Evolutionary conservation across 2,329 filamentous ascomycete species (phyloP).

Genomic region (Claviceps citrina): DNA sequence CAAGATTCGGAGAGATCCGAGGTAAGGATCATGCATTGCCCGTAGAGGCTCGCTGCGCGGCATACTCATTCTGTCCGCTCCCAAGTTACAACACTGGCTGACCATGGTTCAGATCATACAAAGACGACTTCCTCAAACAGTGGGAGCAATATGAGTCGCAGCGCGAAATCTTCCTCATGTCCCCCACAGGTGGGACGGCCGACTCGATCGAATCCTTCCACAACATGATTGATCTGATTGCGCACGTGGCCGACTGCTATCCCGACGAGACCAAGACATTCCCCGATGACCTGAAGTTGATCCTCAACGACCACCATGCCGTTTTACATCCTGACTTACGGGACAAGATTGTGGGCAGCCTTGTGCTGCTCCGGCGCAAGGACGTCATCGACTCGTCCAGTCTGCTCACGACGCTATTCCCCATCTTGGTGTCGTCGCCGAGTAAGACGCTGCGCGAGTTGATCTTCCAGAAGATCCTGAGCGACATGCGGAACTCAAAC

Average conservation of each 20-base stretch:
- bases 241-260: conserved; percentile 89
- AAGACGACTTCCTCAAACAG: conserved; percentile 75
- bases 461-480: conserved; percentile 78
- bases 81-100: no score
- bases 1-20: conserved; percentile 77
- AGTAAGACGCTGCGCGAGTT: conserved; percentile 78
- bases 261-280: conserved; percentile 65
- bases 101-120: conserved; percentile 66
- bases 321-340: conserved; percentile 69
- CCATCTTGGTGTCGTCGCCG: conserved; percentile 77
- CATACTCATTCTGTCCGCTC: no score
- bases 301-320: conserved; percentile 70
- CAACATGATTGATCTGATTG: conserved; percentile 84
- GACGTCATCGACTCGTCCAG: conserved; percentile 75
- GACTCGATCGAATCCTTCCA: conserved; percentile 71
- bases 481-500: conserved; percentile 78
- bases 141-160: conserved; percentile 86
- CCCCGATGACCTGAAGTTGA: conserved; percentile 62
- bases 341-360: conserved; percentile 84
- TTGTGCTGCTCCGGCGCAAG: conserved; percentile 79
- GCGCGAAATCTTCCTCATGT: conserved; percentile 77
- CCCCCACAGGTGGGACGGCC: conserved; percentile 62
- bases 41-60: no score
- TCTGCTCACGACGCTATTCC: conserved; percentile 83
- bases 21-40: no score